Evolutionary conservation across 2,329 filamentous ascomycete genomes (phyloP), one percentile per base, ranked within the genome.

Genomic region (Spiromastix sp.): DNA sequence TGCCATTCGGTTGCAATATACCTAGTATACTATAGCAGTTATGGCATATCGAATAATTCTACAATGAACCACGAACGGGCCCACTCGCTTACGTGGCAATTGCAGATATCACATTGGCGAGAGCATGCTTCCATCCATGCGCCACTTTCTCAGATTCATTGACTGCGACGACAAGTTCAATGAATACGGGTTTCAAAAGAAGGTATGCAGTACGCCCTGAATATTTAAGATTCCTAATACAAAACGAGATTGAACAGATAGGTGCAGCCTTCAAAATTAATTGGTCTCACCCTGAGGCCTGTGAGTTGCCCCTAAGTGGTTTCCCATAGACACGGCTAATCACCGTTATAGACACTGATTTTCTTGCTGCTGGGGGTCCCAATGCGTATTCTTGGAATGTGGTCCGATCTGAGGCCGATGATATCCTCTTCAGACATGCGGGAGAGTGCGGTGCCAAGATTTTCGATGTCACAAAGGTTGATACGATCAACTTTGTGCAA

Each of bases 371-470:
- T 5, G n/a, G n/a, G n/a, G 64, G 63, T 3, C 56, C 59, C 1
- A 39, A 57, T 8, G 52, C 45, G 7, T 58, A 63, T 34, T 48
- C 64, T 3, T 69, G 63, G 64, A 69, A 69, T 36, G 53, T 69
- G 2, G 43, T 68, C 6, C 63, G 66, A 5, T 67, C 65, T 13
- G 64, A 70, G 42, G 46, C 56, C 1, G 66, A 70, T 40, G 44
- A 68, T 3, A 28, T 70, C 4, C 48, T 69, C 5, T 67, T 68
- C 43, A 38, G 52, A 17, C 61, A 69, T 37, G 66, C 66, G 1
- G 54, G 35, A 1, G 40, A 50, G 6, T 49, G 54, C 34, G 64
- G 65, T 2, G 66, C 62, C 10, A 48, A 59, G 20, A 54, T 47
- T 5, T 66, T 67, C 37, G 60, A 69, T 19, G 57, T 49, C 9